Conservation (phyloP, 176 grass and related monocot species). For the barley (Hordeum vulgare) region DNA sequence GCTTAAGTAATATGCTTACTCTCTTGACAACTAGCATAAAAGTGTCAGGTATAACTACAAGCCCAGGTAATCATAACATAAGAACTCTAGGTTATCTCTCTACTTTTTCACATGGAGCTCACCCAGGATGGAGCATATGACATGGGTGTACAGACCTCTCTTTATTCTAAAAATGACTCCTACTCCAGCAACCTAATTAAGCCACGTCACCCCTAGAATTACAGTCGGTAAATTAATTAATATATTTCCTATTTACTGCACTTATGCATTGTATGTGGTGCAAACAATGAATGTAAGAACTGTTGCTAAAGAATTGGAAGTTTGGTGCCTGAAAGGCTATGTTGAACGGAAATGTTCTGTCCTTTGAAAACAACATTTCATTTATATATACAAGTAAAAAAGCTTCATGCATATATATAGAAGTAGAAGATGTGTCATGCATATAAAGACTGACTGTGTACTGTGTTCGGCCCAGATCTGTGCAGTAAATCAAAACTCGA, state of each 20-base stretch:
- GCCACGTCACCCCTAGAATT: background rate
- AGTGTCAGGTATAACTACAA: background rate
- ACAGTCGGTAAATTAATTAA: background rate
- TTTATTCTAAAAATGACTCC: background rate
- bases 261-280: too few species aligned
- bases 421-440: background rate
- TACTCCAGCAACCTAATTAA: background rate
- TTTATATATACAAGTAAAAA: background rate
- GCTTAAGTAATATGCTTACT: background rate
- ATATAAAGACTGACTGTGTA: background rate
- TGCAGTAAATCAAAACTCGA: background rate
- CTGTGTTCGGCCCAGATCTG: background rate
- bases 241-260: background rate
- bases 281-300: background rate
- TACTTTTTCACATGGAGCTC: background rate
- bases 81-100: background rate
- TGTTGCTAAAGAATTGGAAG: background rate
- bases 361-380: background rate
- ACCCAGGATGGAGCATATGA: background rate
- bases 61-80: background rate
- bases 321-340: background rate
- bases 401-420: background rate
- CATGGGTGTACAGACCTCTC: background rate
- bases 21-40: background rate
- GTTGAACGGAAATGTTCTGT: background rate